These are phyloP conservation scores for Psilocybe sp. DNA, from an alignment of 768 basidiomycete genomes.

Conservation along the genomic window DNA sequence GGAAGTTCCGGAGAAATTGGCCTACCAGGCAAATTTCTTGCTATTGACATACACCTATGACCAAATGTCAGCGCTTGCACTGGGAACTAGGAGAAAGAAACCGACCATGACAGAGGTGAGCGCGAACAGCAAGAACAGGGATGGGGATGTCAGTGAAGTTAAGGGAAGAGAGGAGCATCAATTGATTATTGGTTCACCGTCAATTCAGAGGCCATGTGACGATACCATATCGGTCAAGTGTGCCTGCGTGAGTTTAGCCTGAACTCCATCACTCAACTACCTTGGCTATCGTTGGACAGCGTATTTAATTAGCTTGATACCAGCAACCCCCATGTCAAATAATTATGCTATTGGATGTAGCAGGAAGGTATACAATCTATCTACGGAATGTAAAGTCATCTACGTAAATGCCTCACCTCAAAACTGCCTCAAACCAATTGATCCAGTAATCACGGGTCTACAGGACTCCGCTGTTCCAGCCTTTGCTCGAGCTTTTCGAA, in stretches of 20 bases:
- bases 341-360: too few species aligned
- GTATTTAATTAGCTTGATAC: background rate
- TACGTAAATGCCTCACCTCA: constrained; percentile 1
- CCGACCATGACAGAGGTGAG: background rate
- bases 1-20: constrained; percentile 2
- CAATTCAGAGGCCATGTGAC: constrained; percentile 14
- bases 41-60: constrained; percentile 69
- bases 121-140: background rate
- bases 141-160: constrained; percentile 3
- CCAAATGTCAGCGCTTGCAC: background rate
- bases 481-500: constrained; percentile 85
- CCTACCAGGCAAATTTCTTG: constrained; percentile 75
- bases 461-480: constrained; percentile 43
- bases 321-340: too few species aligned
- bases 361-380: too few species aligned
- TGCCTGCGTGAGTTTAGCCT: constrained; percentile 22
- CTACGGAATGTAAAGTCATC: background rate
- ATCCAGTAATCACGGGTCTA: constrained; percentile 43
- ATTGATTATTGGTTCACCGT: background rate
- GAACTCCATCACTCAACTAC: background rate
- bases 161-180: background rate
- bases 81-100: too few species aligned
- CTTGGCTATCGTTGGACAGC: background rate
- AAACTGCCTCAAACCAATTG: background rate
- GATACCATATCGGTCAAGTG: constrained; percentile 3